Evolutionary conservation across 1,284 basidiomycete genomes (phyloP).

Genomic region (Trichosporon ovoides): DNA sequence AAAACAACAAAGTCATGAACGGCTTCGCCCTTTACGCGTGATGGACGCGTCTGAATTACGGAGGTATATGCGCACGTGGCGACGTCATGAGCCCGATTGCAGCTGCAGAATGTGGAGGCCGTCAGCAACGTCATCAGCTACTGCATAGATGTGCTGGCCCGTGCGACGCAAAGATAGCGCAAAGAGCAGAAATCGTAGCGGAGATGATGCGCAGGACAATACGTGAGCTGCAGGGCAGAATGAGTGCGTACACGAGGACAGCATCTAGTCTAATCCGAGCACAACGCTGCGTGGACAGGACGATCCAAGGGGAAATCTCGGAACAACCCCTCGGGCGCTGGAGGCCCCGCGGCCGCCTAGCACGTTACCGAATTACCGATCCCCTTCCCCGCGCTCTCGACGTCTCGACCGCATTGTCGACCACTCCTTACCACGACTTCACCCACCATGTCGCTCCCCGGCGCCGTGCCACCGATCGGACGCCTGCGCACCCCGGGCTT

Average conservation of each 20-base stretch:
- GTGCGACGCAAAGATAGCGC: too few species aligned
- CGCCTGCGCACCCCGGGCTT: slow-evolving; percentile 63
- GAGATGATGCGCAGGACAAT: too few species aligned
- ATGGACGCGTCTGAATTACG: not conserved
- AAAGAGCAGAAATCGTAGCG: too few species aligned
- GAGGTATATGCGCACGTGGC: not conserved
- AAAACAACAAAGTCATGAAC: slow-evolving; percentile 7
- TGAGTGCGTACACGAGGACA: not conserved
- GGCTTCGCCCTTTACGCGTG: not conserved
- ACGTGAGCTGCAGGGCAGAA: too few species aligned
- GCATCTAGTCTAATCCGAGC: not conserved
- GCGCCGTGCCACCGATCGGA: slow-evolving; percentile 12
- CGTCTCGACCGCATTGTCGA: not conserved
- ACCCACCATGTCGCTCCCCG: not conserved
- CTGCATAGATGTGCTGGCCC: too few species aligned
- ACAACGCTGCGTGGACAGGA: too few species aligned
- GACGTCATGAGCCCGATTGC: not conserved
- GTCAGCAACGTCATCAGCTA: too few species aligned
- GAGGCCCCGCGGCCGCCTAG: not conserved
- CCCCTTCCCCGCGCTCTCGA: not conserved
- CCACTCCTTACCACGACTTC: not conserved
- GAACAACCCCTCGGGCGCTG: not conserved
- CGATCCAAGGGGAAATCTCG: not conserved
- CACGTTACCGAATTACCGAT: not conserved
- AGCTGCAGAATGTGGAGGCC: not conserved